Percentiles rank a stretch among this genome's conserved stretches.
Conservation (phyloP, 2,329 filamentous ascomycete species). For the Fusarium sp. region DNA sequence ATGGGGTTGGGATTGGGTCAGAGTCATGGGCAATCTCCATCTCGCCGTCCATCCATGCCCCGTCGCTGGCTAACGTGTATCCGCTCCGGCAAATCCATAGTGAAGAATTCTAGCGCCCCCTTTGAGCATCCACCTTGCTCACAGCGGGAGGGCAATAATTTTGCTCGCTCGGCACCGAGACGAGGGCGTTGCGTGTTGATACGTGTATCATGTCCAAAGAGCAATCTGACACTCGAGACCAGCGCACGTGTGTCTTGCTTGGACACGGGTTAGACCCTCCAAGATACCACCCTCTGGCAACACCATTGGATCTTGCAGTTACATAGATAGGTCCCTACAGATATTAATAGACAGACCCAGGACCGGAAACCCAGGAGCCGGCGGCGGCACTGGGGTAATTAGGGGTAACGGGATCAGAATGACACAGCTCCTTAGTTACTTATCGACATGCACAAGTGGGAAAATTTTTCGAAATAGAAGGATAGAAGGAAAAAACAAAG, state of each 20-base stretch:
- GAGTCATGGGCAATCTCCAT: slow-evolving; percentile 29
- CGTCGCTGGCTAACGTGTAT: slow-evolving; percentile 14
- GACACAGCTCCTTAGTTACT: neutral
- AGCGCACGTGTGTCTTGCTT: neutral
- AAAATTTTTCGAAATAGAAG: slow-evolving; percentile 21
- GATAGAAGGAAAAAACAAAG: slow-evolving; percentile 15
- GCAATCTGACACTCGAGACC: neutral
- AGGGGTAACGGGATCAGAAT: slow-evolving; percentile 22
- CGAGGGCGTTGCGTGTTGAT: neutral
- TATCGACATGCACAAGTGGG: neutral
- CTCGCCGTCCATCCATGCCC: slow-evolving; percentile 17
- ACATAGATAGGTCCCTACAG: neutral
- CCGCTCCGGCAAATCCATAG: slow-evolving; percentile 16
- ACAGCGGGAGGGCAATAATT: neutral
- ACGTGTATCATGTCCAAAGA: neutral
- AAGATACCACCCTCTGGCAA: neutral
- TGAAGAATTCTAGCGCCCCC: slow-evolving; percentile 25
- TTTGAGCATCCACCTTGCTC: slow-evolving; percentile 21
- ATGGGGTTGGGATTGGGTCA: slow-evolving; percentile 16
- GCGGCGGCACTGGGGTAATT: slow-evolving; percentile 27
- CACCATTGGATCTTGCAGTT: neutral
- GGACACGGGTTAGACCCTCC: neutral
- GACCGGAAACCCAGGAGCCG: slow-evolving; percentile 4
- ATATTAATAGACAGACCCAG: neutral
- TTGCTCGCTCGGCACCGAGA: neutral